phyloP scores from a whole-genome alignment of 257 asterid species.

The Handroanthus guayacan region DNA sequence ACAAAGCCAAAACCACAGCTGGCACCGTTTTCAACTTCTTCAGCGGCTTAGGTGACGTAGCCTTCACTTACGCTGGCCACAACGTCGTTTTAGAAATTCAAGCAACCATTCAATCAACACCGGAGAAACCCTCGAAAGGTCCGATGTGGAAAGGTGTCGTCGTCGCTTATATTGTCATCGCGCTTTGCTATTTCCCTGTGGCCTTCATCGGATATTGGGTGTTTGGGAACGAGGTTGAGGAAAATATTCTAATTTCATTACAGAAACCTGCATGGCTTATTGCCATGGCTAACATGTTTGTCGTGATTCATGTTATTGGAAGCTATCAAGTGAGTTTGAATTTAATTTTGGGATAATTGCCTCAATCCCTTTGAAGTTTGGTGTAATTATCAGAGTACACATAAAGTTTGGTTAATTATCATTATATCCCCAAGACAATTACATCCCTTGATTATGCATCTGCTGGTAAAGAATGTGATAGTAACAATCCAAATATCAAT shows the following conservation, averaged over 20 bases:
- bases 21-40: conserved; percentile 84
- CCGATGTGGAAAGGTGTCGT: conserved; percentile 97
- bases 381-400: too few species aligned
- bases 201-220: conserved; percentile 79
- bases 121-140: conserved; percentile 85
- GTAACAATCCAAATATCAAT: too few species aligned
- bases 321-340: conserved; percentile 77
- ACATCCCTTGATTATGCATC: too few species aligned
- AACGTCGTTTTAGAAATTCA: conserved; percentile 90
- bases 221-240: conserved; percentile 64
- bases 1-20: conserved; percentile 52
- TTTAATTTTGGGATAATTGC: too few species aligned
- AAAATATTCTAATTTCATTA: conserved; percentile 67
- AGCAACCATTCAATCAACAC: conserved; percentile 93
- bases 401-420: too few species aligned
- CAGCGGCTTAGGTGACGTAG: conserved; percentile 82
- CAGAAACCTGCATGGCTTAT: conserved; percentile 81
- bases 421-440: too few species aligned
- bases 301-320: conserved; percentile 89
- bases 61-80: conserved; percentile 96
- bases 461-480: too few species aligned
- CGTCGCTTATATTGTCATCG: conserved; percentile 87
- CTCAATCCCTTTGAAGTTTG: too few species aligned
- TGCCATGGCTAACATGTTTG: conserved; percentile 93
- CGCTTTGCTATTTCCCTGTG: conserved; percentile 90